phyloP scores from a whole-genome alignment of 352 stramenopile genomes.

The Phytophthora sp. region DNA sequence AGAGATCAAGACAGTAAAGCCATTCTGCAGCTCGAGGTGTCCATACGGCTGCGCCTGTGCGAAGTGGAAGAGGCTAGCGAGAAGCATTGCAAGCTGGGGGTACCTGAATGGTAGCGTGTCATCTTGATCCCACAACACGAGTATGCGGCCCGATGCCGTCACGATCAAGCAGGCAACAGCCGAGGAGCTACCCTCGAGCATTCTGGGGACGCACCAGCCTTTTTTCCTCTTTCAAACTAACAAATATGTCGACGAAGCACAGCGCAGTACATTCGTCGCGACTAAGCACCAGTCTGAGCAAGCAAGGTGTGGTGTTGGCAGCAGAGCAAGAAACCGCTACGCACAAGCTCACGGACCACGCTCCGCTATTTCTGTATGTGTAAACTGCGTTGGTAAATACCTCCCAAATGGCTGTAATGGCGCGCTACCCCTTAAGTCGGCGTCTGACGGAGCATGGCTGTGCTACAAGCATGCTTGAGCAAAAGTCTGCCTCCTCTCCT shows the following conservation, averaged over 20 bases:
- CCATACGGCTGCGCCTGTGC: slow-evolving; percentile 38
- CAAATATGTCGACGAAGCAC: too few species aligned
- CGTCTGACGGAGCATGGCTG: too few species aligned
- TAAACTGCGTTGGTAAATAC: slow-evolving; percentile 2
- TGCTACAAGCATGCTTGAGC: too few species aligned
- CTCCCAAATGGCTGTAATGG: too few species aligned
- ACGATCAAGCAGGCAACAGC: slow-evolving; percentile 53
- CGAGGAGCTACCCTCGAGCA: slow-evolving; percentile 13
- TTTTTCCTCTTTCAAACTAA: neutral
- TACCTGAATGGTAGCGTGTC: slow-evolving; percentile 49
- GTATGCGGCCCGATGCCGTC: slow-evolving; percentile 49
- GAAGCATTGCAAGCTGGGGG: slow-evolving; percentile 48
- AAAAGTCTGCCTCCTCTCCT: too few species aligned
- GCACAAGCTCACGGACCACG: neutral
- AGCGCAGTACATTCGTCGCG: neutral
- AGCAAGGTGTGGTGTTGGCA: neutral
- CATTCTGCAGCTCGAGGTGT: slow-evolving; percentile 44
- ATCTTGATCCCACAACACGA: slow-evolving; percentile 57
- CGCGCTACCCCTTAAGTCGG: too few species aligned
- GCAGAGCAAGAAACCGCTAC: neutral
- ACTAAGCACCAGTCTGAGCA: neutral
- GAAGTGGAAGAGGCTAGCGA: slow-evolving; percentile 71
- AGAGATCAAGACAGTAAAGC: slow-evolving; percentile 45
- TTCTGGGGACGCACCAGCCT: neutral
- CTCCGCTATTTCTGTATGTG: slow-evolving; percentile 22